Evolutionary conservation across 371 early-diverging fungal genomes (phyloP).

Genomic region (Actinomortierella wolfii): DNA sequence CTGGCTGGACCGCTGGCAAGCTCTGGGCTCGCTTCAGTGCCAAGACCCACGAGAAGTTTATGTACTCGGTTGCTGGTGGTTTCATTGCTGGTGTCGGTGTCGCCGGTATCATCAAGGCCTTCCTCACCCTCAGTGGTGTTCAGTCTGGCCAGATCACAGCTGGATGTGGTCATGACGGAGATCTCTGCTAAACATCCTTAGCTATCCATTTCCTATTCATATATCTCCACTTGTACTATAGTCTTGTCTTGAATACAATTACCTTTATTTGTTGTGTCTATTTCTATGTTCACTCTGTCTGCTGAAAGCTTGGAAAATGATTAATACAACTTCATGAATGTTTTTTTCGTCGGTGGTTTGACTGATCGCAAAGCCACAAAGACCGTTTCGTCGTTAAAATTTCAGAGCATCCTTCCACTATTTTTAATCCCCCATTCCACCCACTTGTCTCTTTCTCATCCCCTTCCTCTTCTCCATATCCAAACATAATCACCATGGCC

Average conservation of each 20-base stretch:
- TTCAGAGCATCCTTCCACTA: too few species aligned
- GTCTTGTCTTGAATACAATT: too few species aligned
- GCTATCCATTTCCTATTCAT: too few species aligned
- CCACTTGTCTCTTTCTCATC: not conserved
- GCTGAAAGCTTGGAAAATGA: too few species aligned
- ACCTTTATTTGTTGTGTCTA: too few species aligned
- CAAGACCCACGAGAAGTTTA: slow-evolving; percentile 50
- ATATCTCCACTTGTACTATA: too few species aligned
- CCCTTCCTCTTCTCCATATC: not conserved
- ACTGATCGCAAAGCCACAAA: too few species aligned
- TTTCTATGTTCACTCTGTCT: too few species aligned
- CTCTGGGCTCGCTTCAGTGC: slow-evolving; percentile 58
- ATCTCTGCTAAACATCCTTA: not conserved
- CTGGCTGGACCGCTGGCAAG: slow-evolving; percentile 58
- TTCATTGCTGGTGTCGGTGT: slow-evolving; percentile 79
- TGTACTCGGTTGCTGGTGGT: slow-evolving; percentile 72
- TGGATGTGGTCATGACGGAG: slow-evolving; percentile 13
- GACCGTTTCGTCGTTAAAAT: too few species aligned
- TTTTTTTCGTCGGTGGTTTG: too few species aligned
- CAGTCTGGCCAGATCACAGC: not conserved
- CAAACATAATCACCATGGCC: slow-evolving; percentile 17
- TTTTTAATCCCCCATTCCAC: too few species aligned
- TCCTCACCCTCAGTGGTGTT: slow-evolving; percentile 54
- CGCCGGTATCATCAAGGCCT: slow-evolving; percentile 64
- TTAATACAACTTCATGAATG: too few species aligned